phyloP scores from a whole-genome alignment of 352 stramenopile genomes.

The Pythium rishiriense region DNA sequence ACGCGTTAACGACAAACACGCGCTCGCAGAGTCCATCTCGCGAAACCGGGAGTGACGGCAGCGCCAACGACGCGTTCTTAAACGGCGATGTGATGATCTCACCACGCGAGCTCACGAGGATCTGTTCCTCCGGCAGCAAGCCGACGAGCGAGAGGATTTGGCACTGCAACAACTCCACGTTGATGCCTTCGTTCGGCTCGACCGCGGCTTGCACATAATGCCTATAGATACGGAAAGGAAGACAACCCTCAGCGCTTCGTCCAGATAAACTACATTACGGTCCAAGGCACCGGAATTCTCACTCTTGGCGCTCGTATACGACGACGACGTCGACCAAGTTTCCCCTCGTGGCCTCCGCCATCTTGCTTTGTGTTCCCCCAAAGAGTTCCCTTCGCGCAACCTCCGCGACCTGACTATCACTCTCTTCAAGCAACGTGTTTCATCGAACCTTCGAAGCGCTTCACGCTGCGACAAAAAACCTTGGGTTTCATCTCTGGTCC shows the following conservation, averaged over 20 bases:
- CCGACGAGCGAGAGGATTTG: slow-evolving; percentile 70
- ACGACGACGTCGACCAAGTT: slow-evolving; percentile 43
- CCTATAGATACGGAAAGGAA: slow-evolving; percentile 21
- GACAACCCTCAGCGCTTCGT: no score
- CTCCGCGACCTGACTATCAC: neutral
- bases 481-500: neutral
- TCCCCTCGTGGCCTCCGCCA: neutral
- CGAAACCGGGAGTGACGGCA: slow-evolving; percentile 49
- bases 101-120: slow-evolving; percentile 47
- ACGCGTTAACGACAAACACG: slow-evolving; percentile 13
- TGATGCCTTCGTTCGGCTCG: slow-evolving; percentile 29
- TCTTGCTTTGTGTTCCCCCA: neutral
- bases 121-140: slow-evolving; percentile 55
- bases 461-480: slow-evolving; percentile 4
- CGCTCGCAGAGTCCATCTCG: slow-evolving; percentile 15
- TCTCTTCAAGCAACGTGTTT: slow-evolving; percentile 8
- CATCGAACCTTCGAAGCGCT: neutral
- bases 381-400: slow-evolving; percentile 7
- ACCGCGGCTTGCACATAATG: slow-evolving; percentile 40
- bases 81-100: slow-evolving; percentile 36
- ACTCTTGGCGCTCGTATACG: slow-evolving; percentile 58
- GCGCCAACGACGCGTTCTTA: slow-evolving; percentile 14
- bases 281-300: neutral
- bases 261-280: neutral
- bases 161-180: slow-evolving; percentile 64